Percentiles rank a stretch among this genome's conserved stretches.
Evolutionary conservation across 2,329 filamentous ascomycete genomes (phyloP).

Genomic region (Amesomyces nigricolor): DNA sequence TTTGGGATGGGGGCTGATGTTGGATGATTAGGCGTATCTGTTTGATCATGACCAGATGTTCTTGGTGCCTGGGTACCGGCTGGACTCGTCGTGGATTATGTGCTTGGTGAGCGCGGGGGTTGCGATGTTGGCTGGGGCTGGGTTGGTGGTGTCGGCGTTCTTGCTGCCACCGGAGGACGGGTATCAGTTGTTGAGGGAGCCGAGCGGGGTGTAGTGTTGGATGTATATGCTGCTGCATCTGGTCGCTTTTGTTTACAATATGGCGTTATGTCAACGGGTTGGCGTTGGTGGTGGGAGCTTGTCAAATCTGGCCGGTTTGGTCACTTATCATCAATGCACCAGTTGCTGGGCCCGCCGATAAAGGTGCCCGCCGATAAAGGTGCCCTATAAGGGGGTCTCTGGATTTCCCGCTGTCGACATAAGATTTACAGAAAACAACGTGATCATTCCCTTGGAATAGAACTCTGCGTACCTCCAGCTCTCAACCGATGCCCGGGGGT

Average conservation of each 20-base stretch:
- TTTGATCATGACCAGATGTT: slow-evolving; percentile 81
- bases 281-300: not conserved
- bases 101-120: slow-evolving; percentile 52
- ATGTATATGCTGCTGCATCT: not conserved
- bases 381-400: too few species aligned
- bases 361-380: too few species aligned
- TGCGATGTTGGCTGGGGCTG: slow-evolving; percentile 48
- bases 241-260: not conserved
- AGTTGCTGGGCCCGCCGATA: too few species aligned
- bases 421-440: too few species aligned
- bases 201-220: not conserved
- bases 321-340: too few species aligned
- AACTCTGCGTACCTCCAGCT: too few species aligned
- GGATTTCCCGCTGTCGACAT: too few species aligned
- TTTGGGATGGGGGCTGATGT: not conserved
- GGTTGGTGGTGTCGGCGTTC: slow-evolving; percentile 61
- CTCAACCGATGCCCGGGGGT: too few species aligned
- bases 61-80: slow-evolving; percentile 68
- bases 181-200: slow-evolving; percentile 63
- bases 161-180: slow-evolving; percentile 74
- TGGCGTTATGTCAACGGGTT: not conserved
- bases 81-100: slow-evolving; percentile 75
- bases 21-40: slow-evolving; percentile 61
- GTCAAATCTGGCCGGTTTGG: not conserved
- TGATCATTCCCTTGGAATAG: too few species aligned